These are phyloP conservation scores for Xylaria nigripes DNA, from an alignment of 495 filamentous ascomycete species.

Conservation along the genomic window DNA sequence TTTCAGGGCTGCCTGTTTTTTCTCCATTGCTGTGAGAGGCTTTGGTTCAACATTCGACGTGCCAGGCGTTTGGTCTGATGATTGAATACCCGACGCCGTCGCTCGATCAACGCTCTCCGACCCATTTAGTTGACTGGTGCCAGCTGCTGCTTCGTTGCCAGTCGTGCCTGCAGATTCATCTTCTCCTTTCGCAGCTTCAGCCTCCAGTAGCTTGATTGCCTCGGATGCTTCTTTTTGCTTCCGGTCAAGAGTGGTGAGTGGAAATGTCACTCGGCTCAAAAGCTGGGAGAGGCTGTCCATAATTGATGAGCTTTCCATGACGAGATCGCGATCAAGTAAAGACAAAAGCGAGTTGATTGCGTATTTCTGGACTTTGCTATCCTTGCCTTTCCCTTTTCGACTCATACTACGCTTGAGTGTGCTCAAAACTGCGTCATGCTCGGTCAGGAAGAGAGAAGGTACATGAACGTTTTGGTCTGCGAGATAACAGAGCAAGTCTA, in stretches of 20 bases:
- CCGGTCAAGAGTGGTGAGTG: constrained; percentile 70
- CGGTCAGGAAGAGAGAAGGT: constrained; percentile 86
- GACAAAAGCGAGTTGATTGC: constrained; percentile 84
- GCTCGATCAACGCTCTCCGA: constrained; percentile 16
- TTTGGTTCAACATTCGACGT: constrained; percentile 27
- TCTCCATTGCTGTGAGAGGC: constrained; percentile 40
- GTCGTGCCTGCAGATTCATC: constrained; percentile 12
- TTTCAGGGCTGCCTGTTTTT: constrained; percentile 53
- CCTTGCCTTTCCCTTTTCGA: constrained; percentile 82
- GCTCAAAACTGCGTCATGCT: constrained; percentile 71
- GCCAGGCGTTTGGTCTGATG: constrained; percentile 5
- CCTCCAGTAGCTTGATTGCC: constrained; percentile 48
- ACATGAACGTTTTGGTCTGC: constrained; percentile 73
- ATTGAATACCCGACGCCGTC: constrained; percentile 9
- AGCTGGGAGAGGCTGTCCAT: constrained; percentile 90
- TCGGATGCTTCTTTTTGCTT: constrained; percentile 68
- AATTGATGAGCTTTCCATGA: constrained; percentile 89
- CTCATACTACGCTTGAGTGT: constrained; percentile 65
- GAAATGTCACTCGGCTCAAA: constrained; percentile 79
- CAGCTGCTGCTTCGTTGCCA: constrained; percentile 13
- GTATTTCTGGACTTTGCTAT: constrained; percentile 79
- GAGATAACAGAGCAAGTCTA: constrained; percentile 71
- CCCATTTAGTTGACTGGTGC: constrained; percentile 14
- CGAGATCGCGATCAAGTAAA: constrained; percentile 80
- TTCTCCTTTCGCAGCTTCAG: constrained; percentile 28